Evolutionary conservation across 2,329 filamentous ascomycete genomes (phyloP).

Genomic region (Aspergillus quadrilineatus): DNA sequence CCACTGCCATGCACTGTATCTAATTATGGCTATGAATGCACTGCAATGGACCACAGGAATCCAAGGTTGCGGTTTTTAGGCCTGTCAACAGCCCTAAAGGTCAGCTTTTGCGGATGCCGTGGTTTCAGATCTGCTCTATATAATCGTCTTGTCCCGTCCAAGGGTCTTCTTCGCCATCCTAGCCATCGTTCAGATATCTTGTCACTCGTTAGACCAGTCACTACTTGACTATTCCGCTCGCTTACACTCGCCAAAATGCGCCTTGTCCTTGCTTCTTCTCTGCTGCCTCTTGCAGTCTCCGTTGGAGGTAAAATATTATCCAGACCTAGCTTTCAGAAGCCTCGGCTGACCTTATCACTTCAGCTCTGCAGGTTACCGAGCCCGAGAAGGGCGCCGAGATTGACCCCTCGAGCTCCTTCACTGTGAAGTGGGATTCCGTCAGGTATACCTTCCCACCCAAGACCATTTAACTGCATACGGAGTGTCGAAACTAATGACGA

Average conservation of each 20-base stretch:
- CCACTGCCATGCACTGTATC: background rate
- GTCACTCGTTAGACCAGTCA: background rate
- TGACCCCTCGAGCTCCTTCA: slow-evolving; percentile 34
- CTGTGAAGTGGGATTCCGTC: slow-evolving; percentile 42
- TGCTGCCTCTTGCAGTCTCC: slow-evolving; percentile 4
- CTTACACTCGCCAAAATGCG: slow-evolving; percentile 5
- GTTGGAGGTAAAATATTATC: background rate
- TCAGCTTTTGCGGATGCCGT: background rate
- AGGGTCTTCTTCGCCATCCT: background rate
- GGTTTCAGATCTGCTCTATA: background rate
- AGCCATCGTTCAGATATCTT: background rate
- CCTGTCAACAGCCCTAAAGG: background rate
- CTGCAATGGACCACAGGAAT: background rate
- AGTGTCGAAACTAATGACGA: too few relatives aligned
- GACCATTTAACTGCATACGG: too few relatives aligned
- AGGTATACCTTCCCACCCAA: too few relatives aligned
- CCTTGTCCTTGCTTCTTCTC: background rate
- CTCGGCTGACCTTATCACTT: background rate
- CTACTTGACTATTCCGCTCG: background rate
- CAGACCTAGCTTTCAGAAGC: background rate
- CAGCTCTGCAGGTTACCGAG: slow-evolving; percentile 31
- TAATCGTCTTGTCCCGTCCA: background rate
- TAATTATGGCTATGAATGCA: background rate
- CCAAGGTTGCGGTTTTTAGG: background rate
- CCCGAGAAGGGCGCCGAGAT: slow-evolving; percentile 33